Conservation (phyloP, 768 basidiomycete genomes). For the Psilocybe subaeruginosa region DNA sequence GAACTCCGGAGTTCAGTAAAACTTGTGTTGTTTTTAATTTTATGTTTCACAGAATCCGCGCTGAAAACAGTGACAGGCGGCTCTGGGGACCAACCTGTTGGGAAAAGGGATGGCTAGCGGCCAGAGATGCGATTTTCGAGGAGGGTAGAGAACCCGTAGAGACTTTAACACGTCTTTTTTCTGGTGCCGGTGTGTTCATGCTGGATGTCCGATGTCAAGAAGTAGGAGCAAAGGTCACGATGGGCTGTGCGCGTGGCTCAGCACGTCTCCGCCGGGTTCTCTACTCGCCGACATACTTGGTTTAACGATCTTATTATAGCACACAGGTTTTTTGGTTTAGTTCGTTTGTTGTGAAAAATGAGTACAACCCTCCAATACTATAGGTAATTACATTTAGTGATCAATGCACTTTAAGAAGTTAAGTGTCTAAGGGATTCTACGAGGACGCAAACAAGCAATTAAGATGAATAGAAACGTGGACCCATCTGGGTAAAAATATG, state of each 20-base stretch:
- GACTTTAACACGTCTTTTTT: conserved; percentile 25
- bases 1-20: conserved; percentile 2
- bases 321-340: background rate
- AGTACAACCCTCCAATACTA: conserved; percentile 3
- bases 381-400: conserved; percentile 8
- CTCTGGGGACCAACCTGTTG: conserved; percentile 44
- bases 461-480: background rate
- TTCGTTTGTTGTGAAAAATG: background rate
- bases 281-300: too few species aligned
- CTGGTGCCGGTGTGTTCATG: conserved; percentile 23
- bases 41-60: background rate
- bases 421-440: background rate
- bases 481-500: background rate
- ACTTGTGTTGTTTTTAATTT: background rate
- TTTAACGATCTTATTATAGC: background rate
- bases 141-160: conserved; percentile 22
- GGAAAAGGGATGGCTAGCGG: conserved; percentile 51
- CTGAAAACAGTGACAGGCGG: background rate
- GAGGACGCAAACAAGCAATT: background rate
- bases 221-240: background rate
- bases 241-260: background rate
- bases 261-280: too few species aligned
- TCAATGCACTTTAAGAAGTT: conserved; percentile 2
- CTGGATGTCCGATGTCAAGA: background rate
- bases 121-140: conserved; percentile 35